Conservation (phyloP, 116 monocot species). For the Cymodocea nodosa region DNA sequence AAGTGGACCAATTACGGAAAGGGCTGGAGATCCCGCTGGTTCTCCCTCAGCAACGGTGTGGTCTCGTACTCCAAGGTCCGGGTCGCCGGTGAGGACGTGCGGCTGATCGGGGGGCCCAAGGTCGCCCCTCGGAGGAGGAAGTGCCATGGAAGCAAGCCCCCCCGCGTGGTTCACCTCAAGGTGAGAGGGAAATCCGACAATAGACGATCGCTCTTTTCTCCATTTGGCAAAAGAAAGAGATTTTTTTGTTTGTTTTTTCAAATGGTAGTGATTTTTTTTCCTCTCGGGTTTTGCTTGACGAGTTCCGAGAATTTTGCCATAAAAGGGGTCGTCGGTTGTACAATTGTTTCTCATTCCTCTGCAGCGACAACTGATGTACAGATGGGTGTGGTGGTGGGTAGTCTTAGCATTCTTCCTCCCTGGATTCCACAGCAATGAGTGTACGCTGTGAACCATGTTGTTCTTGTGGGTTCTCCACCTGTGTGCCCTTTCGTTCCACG, state of each 20-base stretch:
- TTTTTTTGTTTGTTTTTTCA: background rate
- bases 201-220: no score
- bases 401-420: no score
- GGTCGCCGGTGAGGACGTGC: slow-evolving; percentile 5
- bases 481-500: no score
- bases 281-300: background rate
- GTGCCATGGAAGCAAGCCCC: slow-evolving; percentile 11
- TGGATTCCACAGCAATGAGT: no score
- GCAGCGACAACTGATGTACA: no score
- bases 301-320: background rate
- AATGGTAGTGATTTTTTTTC: no score
- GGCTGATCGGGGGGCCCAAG: slow-evolving; percentile 38
- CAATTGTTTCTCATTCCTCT: no score
- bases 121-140: background rate
- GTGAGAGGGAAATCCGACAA: slow-evolving; percentile 8
- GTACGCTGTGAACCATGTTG: no score
- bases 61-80: slow-evolving; percentile 72
- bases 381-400: no score
- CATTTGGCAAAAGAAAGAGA: no score
- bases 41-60: slow-evolving; percentile 47
- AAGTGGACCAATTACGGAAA: slow-evolving; percentile 86
- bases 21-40: slow-evolving; percentile 74
- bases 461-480: no score
- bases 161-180: slow-evolving; percentile 49
- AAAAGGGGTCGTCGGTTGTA: no score